A percentile compares a stretch with the other conserved stretches of the same genome.
Conservation (phyloP, 2,329 filamentous ascomycete genomes). For the Xylariaceae sp. region DNA sequence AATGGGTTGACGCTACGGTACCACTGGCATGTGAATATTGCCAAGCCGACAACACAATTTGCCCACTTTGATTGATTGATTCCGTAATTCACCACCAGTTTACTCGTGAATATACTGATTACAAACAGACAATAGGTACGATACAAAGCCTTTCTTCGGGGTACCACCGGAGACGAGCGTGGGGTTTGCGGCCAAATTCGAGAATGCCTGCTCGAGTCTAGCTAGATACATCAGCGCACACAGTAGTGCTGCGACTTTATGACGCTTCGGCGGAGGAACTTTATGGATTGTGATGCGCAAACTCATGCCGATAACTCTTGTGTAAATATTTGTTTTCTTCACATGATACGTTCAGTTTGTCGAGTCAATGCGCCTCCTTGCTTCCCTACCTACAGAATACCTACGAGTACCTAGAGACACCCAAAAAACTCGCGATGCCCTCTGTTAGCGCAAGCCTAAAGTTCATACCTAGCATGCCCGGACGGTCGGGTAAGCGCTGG, state of each 20-base stretch:
- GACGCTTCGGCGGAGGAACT: not conserved
- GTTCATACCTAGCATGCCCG: not conserved
- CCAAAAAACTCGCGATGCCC: not conserved
- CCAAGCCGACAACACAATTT: not conserved
- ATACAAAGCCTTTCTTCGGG: not conserved
- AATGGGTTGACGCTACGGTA: not conserved
- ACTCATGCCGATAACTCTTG: not conserved
- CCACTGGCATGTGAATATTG: conserved; percentile 18
- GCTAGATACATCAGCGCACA: conserved; percentile 5
- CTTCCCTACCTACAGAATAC: too few relatives aligned
- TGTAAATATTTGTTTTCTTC: not conserved
- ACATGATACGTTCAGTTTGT: not conserved
- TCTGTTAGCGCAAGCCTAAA: not conserved
- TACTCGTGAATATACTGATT: not conserved
- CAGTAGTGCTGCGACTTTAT: not conserved
- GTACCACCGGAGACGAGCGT: conserved; percentile 6
- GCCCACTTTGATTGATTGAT: too few relatives aligned
- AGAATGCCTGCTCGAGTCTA: conserved; percentile 4
- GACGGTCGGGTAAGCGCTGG: not conserved
- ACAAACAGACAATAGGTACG: not conserved
- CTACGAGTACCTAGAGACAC: too few relatives aligned
- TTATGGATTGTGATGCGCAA: not conserved
- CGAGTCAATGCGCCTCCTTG: too few relatives aligned
- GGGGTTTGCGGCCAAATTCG: conserved; percentile 9
- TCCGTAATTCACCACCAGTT: not conserved